Conservation (phyloP, 2,329 filamentous ascomycete genomes). For the Calonectria pseudoreteaudii region DNA sequence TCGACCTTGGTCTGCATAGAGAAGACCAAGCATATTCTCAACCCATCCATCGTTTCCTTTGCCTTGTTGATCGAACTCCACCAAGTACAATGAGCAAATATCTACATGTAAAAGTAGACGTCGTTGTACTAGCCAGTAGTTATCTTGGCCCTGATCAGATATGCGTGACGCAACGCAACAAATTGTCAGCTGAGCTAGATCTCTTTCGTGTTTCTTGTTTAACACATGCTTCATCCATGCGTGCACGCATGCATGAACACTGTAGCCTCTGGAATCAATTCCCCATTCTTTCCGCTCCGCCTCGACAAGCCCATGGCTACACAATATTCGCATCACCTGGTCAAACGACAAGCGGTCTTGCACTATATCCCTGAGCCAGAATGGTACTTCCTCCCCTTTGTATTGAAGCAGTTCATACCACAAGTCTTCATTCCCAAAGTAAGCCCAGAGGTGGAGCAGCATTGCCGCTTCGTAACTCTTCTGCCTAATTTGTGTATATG, state of each 20-base stretch:
- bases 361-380: conserved; percentile 41
- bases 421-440: conserved; percentile 56
- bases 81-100: background rate
- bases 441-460: conserved; percentile 56
- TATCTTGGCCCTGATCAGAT: background rate
- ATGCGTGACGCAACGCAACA: conserved; percentile 24
- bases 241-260: conserved; percentile 50
- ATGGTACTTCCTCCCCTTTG: conserved; percentile 18
- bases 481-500: conserved; percentile 50
- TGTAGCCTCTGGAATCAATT: conserved; percentile 42
- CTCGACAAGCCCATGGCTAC: conserved; percentile 46
- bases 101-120: background rate
- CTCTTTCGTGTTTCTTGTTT: conserved; percentile 29
- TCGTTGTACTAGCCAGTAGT: background rate
- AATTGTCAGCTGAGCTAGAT: conserved; percentile 21
- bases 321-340: conserved; percentile 43
- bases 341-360: conserved; percentile 40
- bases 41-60: too few relatives aligned
- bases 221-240: conserved; percentile 45
- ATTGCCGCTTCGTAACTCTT: conserved; percentile 37
- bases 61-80: background rate
- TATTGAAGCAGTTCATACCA: conserved; percentile 56
- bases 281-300: conserved; percentile 23
- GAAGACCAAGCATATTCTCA: conserved; percentile 23
- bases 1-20: conserved; percentile 40